phyloP scores from a whole-genome alignment of 768 basidiomycete species.

The Mycena epipterygia region DNA sequence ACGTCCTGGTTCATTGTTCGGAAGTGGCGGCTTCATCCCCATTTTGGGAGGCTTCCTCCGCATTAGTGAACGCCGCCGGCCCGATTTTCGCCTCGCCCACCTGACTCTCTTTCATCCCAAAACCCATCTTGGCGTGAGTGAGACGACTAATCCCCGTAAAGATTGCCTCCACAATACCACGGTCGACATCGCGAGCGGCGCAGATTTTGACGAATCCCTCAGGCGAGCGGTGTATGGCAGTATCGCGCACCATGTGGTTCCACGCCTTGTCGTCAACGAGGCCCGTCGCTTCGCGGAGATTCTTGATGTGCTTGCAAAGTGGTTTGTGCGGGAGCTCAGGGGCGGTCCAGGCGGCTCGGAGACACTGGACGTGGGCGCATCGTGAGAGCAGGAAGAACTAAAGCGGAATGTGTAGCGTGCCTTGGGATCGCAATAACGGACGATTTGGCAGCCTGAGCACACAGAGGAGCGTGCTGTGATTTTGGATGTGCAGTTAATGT shows the following conservation, averaged over 20 bases:
- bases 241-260: constrained; percentile 16
- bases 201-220: no score
- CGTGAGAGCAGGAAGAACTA: no score
- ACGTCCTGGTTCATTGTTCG: no score
- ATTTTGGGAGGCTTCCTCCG: no score
- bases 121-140: no score
- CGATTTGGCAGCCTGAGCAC: not conserved
- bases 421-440: not conserved
- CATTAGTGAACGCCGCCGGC: no score
- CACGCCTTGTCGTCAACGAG: constrained; percentile 15
- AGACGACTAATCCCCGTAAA: no score
- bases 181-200: no score
- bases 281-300: constrained; percentile 1
- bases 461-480: not conserved
- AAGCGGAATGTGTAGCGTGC: not conserved
- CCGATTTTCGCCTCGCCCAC: no score
- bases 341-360: constrained; percentile 11
- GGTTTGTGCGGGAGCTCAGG: constrained; percentile 9
- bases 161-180: no score
- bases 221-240: not conserved
- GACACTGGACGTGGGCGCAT: not conserved
- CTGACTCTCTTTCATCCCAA: no score
- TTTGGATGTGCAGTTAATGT: not conserved
- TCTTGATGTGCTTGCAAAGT: constrained; percentile 15
- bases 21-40: no score